Percentiles rank a stretch among this genome's conserved stretches.
Conservation (phyloP, 495 filamentous ascomycete genomes). For the Xylaria flabelliformis region DNA sequence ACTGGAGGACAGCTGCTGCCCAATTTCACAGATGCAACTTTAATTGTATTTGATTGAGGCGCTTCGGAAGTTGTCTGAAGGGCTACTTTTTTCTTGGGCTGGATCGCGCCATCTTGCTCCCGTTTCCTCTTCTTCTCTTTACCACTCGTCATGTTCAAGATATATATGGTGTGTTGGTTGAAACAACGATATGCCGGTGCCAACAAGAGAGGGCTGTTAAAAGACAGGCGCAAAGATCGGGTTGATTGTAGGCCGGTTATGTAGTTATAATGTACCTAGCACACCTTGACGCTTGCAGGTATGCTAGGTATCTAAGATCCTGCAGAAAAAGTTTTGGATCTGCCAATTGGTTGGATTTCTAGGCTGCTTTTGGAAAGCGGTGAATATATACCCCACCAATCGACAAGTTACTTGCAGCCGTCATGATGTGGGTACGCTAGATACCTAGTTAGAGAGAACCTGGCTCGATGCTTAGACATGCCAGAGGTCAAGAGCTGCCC, state of each 20-base stretch:
- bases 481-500: not conserved
- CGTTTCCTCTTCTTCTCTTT: conserved; percentile 79
- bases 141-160: conserved; percentile 56
- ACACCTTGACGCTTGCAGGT: not conserved
- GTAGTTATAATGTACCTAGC: not conserved
- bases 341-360: conserved; percentile 28
- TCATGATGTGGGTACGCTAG: not conserved
- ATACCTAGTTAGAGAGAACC: no score
- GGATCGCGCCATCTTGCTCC: conserved; percentile 52
- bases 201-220: not conserved
- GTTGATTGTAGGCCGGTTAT: conserved; percentile 1
- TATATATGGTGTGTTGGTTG: not conserved
- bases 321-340: conserved; percentile 29
- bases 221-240: not conserved
- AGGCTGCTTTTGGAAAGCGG: conserved; percentile 36
- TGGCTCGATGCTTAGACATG: no score
- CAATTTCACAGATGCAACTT: conserved; percentile 64
- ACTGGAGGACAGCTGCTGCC: conserved; percentile 68
- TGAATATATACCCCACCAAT: conserved; percentile 31
- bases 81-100: conserved; percentile 68
- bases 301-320: not conserved
- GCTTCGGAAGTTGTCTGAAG: conserved; percentile 50
- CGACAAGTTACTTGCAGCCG: no score
- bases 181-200: not conserved
- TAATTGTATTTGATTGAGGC: conserved; percentile 49